phyloP scores from a whole-genome alignment of 208 protist genomes.

The Wallacemonas sp. region DNA sequence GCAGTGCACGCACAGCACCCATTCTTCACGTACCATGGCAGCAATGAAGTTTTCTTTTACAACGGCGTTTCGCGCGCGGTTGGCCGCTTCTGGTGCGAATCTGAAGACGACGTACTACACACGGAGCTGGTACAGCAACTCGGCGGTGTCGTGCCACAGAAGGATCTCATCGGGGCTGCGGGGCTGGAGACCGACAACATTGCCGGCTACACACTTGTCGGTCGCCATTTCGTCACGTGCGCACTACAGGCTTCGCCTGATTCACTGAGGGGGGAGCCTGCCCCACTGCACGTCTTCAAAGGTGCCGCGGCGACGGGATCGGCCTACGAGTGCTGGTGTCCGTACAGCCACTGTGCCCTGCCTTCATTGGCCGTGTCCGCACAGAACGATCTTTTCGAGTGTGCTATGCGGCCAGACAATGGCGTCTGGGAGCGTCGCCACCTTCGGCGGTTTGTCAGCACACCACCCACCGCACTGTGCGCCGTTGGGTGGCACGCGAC shows the following conservation, averaged over 20 bases:
- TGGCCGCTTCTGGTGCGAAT: constrained; percentile 3
- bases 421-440: constrained; percentile 3
- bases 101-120: constrained; percentile 11
- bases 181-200: neutral
- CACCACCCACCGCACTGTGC: constrained; percentile 10
- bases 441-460: constrained; percentile 8
- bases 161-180: neutral
- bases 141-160: neutral
- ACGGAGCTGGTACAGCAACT: constrained; percentile 5
- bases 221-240: neutral
- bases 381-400: constrained; percentile 10
- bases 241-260: no score
- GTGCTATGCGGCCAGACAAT: neutral
- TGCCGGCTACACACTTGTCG: neutral
- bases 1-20: neutral
- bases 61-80: neutral
- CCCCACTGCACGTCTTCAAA: constrained; percentile 1
- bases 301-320: neutral
- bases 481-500: neutral
- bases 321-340: constrained; percentile 8
- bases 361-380: constrained; percentile 5
- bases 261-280: no score
- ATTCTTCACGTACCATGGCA: neutral
- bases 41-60: constrained; percentile 8
- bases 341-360: neutral